These are phyloP conservation scores for Papiliotrema nemorosa DNA, from an alignment of 1,284 basidiomycete genomes.

Conservation along the genomic window DNA sequence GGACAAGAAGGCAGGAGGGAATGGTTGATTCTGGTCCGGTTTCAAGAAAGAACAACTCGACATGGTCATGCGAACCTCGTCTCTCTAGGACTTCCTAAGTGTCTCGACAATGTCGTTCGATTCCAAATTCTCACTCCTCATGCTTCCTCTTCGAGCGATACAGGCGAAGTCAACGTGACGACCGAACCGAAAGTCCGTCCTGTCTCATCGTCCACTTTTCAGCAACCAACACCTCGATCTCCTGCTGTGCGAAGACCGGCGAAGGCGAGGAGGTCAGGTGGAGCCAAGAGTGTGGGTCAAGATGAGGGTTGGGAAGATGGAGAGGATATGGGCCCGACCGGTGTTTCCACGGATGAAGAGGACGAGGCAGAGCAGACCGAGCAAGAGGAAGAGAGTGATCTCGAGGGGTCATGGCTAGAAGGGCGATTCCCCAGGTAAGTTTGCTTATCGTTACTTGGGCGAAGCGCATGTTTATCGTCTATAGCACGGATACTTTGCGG, in stretches of 20 bases:
- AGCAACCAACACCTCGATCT: not conserved
- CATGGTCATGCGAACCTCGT: no score
- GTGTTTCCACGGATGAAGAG: slow-evolving; percentile 8
- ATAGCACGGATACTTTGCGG: slow-evolving; percentile 31
- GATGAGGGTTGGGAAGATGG: slow-evolving; percentile 42
- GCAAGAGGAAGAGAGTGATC: slow-evolving; percentile 13
- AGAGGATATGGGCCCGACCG: slow-evolving; percentile 23
- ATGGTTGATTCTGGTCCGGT: no score
- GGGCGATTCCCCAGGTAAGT: slow-evolving; percentile 41
- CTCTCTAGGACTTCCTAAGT: slow-evolving; percentile 36
- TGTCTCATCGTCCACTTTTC: slow-evolving; percentile 19
- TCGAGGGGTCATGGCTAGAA: slow-evolving; percentile 34
- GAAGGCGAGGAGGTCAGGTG: no score
- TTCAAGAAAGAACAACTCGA: no score
- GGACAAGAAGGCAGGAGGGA: slow-evolving; percentile 24
- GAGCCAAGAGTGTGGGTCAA: not conserved
- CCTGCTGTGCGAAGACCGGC: not conserved
- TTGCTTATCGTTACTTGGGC: not conserved
- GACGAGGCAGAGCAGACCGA: slow-evolving; percentile 7
- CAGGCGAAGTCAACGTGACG: slow-evolving; percentile 28
- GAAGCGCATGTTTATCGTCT: slow-evolving; percentile 7
- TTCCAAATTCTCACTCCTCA: slow-evolving; percentile 27
- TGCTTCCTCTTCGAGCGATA: slow-evolving; percentile 6
- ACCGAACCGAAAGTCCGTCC: slow-evolving; percentile 38
- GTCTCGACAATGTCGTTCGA: slow-evolving; percentile 38